Percentiles rank a stretch among this genome's conserved stretches.
Conservation (phyloP, 2,329 filamentous ascomycete species). For the Xylaria sp. region DNA sequence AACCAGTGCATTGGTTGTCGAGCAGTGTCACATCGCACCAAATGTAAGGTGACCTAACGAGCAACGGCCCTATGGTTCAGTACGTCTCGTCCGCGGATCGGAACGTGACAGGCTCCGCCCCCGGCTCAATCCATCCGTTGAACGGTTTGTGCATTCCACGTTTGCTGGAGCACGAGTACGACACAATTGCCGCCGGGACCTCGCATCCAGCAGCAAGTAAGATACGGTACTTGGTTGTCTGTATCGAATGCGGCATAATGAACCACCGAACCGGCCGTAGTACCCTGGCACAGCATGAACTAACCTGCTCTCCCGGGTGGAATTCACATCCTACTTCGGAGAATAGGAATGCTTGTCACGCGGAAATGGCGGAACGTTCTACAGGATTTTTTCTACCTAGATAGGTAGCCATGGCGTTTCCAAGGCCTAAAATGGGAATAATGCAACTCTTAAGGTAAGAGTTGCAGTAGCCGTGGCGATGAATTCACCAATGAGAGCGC, state of each 20-base stretch:
- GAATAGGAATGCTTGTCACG: slow-evolving; percentile 10
- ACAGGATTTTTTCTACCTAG: slow-evolving; percentile 5
- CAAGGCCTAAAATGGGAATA: slow-evolving; percentile 2
- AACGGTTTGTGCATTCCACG: slow-evolving; percentile 19
- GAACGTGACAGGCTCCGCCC: slow-evolving; percentile 16
- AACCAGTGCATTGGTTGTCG: neutral
- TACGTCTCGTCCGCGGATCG: slow-evolving; percentile 20
- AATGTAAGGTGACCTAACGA: slow-evolving; percentile 16
- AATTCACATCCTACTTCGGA: slow-evolving; percentile 10
- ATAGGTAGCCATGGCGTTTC: slow-evolving; percentile 1
- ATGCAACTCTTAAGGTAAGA: neutral
- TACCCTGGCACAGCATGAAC: slow-evolving; percentile 15
- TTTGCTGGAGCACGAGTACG: slow-evolving; percentile 26
- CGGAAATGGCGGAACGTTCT: slow-evolving; percentile 16
- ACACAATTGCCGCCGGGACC: slow-evolving; percentile 27
- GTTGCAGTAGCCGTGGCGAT: neutral
- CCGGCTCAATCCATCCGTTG: slow-evolving; percentile 18
- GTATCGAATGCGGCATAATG: slow-evolving; percentile 14
- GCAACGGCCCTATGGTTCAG: slow-evolving; percentile 16
- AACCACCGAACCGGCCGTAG: slow-evolving; percentile 1
- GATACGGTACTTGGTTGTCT: slow-evolving; percentile 31
- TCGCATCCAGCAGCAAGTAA: slow-evolving; percentile 29
- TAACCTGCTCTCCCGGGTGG: slow-evolving; percentile 2
- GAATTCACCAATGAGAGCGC: slow-evolving; percentile 9
- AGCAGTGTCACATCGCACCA: slow-evolving; percentile 14